A percentile compares a stretch with the other conserved stretches of the same genome.
Evolutionary conservation across 345 rosid genomes (phyloP).

Genomic region (rapeseed (Brassica napus)): DNA sequence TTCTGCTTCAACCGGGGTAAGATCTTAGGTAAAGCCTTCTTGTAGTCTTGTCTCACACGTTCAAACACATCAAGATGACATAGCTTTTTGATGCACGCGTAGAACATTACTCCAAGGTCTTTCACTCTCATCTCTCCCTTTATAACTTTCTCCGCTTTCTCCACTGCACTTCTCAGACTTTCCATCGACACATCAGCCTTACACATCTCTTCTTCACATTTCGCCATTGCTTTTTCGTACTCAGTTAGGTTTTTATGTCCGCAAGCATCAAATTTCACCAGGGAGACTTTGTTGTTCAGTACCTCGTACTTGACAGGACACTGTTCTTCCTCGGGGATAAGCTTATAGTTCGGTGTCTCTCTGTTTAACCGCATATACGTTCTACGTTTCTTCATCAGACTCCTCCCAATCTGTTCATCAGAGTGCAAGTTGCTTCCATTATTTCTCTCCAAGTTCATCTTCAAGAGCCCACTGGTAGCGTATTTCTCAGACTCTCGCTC

Average conservation of each 20-base stretch:
- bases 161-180: background rate
- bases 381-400: background rate
- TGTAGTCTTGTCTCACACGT: background rate
- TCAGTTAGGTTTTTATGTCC: background rate
- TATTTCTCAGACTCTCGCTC: background rate
- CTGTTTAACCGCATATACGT: background rate
- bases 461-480: background rate
- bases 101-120: conserved; percentile 5
- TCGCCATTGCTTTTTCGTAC: background rate
- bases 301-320: background rate
- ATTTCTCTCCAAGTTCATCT: no score
- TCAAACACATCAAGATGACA: background rate
- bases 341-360: background rate
- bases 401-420: background rate
- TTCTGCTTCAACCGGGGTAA: background rate
- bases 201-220: conserved; percentile 13
- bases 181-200: background rate
- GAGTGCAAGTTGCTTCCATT: background rate
- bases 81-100: background rate
- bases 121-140: background rate
- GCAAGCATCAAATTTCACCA: background rate
- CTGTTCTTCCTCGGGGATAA: background rate
- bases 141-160: background rate
- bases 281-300: background rate
- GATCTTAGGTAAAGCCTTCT: conserved; percentile 5